Evolutionary conservation across 2,329 filamentous ascomycete genomes (phyloP).

Genomic region (Hymenoscyphus linearis): DNA sequence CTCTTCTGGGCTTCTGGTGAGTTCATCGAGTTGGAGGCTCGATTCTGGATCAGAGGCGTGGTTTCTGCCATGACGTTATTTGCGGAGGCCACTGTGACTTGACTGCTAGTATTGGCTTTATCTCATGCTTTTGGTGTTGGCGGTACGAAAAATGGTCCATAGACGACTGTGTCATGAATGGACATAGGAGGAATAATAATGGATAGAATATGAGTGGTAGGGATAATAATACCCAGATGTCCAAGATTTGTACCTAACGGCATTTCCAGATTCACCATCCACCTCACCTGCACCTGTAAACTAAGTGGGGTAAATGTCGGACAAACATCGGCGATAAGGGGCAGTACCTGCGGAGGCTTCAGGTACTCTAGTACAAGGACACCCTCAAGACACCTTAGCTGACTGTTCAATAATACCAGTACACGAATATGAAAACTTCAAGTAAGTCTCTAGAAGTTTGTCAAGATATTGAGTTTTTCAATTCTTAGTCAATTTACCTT

Average conservation of each 20-base stretch:
- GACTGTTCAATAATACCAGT: too few relatives aligned
- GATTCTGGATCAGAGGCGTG: slow-evolving; percentile 20
- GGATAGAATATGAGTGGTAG: neutral
- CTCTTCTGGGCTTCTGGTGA: slow-evolving; percentile 18
- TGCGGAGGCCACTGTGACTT: slow-evolving; percentile 21
- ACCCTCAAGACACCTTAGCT: too few relatives aligned
- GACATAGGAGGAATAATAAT: neutral
- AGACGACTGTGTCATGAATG: neutral
- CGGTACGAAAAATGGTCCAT: neutral
- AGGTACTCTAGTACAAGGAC: too few relatives aligned
- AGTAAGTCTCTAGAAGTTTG: too few relatives aligned
- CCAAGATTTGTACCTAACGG: neutral
- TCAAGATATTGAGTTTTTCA: too few relatives aligned
- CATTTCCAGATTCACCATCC: too few relatives aligned
- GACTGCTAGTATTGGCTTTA: neutral
- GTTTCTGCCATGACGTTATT: slow-evolving; percentile 19
- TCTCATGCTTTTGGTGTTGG: neutral
- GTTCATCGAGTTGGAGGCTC: slow-evolving; percentile 9
- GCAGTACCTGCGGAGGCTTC: too few relatives aligned
- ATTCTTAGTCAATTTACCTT: too few relatives aligned
- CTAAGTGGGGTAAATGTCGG: too few relatives aligned
- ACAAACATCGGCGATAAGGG: too few relatives aligned
- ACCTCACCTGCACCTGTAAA: too few relatives aligned
- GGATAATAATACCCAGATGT: neutral
- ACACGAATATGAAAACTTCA: too few relatives aligned